These are phyloP conservation scores for Phaseolus lunatus DNA, from an alignment of 306 rosid genomes.

Conservation along the genomic window DNA sequence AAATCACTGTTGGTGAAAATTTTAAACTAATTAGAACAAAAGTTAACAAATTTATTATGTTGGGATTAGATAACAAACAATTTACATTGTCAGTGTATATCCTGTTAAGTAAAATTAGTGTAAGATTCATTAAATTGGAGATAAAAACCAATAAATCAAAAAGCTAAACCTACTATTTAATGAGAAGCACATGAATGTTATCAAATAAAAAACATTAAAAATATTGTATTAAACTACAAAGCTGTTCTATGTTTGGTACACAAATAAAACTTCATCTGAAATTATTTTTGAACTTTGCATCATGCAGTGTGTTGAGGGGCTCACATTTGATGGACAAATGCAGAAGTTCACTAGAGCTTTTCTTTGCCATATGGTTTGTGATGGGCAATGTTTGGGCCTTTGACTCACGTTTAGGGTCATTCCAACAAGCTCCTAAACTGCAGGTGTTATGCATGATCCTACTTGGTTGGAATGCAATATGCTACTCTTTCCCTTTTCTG, in stretches of 20 bases:
- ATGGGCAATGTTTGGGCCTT: conserved; percentile 98
- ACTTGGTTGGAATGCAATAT: conserved; percentile 86
- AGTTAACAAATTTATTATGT: too few species aligned
- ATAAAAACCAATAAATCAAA: background rate
- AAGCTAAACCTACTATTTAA: background rate
- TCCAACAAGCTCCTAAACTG: conserved; percentile 78
- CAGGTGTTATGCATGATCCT: conserved; percentile 71
- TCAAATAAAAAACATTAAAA: background rate
- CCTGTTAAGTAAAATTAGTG: background rate
- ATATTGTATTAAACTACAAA: background rate
- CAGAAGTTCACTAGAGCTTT: conserved; percentile 74
- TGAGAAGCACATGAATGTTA: background rate
- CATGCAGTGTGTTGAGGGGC: conserved; percentile 52
- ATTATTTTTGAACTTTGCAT: background rate
- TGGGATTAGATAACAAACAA: background rate
- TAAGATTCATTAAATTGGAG: background rate
- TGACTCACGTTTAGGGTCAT: conserved; percentile 77
- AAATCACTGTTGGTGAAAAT: background rate
- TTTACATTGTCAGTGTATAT: background rate
- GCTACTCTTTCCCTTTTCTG: conserved; percentile 93
- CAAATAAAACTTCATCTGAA: background rate
- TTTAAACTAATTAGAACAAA: too few species aligned
- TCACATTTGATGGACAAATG: conserved; percentile 78
- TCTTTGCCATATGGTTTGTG: conserved; percentile 95
- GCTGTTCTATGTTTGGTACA: background rate